A percentile compares a stretch with the other conserved stretches of the same genome.
Evolutionary conservation across 2,329 filamentous ascomycete genomes (phyloP).

Genomic region (Xylariaceae sp.): DNA sequence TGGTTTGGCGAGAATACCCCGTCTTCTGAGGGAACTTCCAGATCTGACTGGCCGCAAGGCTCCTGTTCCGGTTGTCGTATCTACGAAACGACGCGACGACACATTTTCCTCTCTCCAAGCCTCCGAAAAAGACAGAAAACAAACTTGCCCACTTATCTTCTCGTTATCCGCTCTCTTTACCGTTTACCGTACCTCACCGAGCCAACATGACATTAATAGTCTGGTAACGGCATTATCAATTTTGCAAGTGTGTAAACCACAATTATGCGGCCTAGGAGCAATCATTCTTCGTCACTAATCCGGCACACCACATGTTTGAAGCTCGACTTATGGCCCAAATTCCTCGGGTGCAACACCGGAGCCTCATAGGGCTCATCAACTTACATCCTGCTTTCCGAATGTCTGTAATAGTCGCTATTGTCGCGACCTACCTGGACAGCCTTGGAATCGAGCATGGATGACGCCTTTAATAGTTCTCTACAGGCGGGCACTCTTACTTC

Average conservation of each 20-base stretch:
- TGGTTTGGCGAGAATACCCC: slow-evolving; percentile 44
- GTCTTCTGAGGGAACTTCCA: slow-evolving; percentile 43
- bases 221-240: slow-evolving; percentile 20
- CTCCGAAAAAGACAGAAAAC: slow-evolving; percentile 23
- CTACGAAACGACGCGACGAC: slow-evolving; percentile 42
- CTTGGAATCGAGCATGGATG: neutral
- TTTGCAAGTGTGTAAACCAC: slow-evolving; percentile 14
- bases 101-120: slow-evolving; percentile 25
- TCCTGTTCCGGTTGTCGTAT: slow-evolving; percentile 39
- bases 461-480: neutral
- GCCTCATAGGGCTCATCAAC: neutral
- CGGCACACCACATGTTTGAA: slow-evolving; percentile 2
- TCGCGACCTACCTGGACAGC: neutral
- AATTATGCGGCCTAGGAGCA: slow-evolving; percentile 6
- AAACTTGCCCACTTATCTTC: slow-evolving; percentile 23
- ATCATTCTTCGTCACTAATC: slow-evolving; percentile 6
- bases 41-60: slow-evolving; percentile 61
- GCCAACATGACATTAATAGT: slow-evolving; percentile 23
- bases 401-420: neutral
- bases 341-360: neutral
- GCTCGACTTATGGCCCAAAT: neutral
- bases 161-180: slow-evolving; percentile 29
- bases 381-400: slow-evolving; percentile 1
- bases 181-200: slow-evolving; percentile 16
- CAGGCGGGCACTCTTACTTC: neutral